phyloP scores from a whole-genome alignment of 352 stramenopile genomes.

The Pythium sukuiense region DNA sequence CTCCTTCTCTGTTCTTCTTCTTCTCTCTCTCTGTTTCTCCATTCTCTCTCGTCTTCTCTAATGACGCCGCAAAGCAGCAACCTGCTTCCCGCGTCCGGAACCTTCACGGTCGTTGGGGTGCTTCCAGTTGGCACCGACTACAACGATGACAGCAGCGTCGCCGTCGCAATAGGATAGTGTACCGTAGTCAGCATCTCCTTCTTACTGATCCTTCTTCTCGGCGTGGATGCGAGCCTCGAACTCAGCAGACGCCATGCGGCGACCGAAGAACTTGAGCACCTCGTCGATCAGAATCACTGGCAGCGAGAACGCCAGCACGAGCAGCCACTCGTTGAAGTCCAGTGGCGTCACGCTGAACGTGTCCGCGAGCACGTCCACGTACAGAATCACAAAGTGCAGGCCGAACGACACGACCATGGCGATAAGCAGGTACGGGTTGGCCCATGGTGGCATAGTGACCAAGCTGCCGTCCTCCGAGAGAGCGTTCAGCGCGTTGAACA shows the following conservation, averaged over 20 bases:
- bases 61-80: slow-evolving; percentile 16
- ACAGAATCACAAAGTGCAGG: slow-evolving; percentile 94
- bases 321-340: slow-evolving; percentile 90
- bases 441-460: slow-evolving; percentile 92
- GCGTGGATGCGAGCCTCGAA: slow-evolving; percentile 56
- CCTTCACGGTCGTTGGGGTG: slow-evolving; percentile 6
- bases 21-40: background rate
- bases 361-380: slow-evolving; percentile 90
- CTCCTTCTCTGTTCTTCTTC: background rate
- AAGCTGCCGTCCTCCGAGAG: slow-evolving; percentile 92
- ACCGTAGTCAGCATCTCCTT: background rate
- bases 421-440: slow-evolving; percentile 93
- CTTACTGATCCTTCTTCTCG: slow-evolving; percentile 59
- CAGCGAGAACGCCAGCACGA: slow-evolving; percentile 92
- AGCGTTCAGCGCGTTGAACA: slow-evolving; percentile 96
- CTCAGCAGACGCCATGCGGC: slow-evolving; percentile 74
- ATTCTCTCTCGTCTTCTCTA: slow-evolving; percentile 12
- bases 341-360: slow-evolving; percentile 94
- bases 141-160: background rate
- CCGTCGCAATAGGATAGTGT: background rate
- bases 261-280: slow-evolving; percentile 92
- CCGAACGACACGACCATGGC: slow-evolving; percentile 93
- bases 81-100: background rate
- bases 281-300: slow-evolving; percentile 95
- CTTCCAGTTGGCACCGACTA: slow-evolving; percentile 17